Conservation (phyloP, 2,329 filamentous ascomycete genomes). For the Plenodomus biglobosus region DNA sequence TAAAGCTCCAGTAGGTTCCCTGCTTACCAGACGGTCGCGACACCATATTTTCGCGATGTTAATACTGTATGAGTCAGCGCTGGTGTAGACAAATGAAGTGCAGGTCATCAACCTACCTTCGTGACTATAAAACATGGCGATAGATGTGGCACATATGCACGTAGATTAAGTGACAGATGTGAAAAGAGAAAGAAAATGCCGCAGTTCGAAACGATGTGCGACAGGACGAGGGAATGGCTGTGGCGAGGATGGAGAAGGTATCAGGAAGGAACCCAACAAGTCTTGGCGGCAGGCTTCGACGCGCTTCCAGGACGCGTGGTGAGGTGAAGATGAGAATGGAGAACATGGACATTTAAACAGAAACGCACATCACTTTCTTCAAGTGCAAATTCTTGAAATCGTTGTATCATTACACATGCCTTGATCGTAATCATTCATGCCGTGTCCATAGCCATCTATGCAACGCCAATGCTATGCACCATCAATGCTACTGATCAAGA, state of each 20-base stretch:
- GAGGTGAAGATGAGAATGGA: conserved; percentile 18
- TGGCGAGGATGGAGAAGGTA: background rate
- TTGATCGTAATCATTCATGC: conserved; percentile 7
- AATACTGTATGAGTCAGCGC: conserved; percentile 59
- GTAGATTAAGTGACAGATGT: conserved; percentile 1
- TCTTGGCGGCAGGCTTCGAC: conserved; percentile 20
- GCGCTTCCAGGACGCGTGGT: conserved; percentile 18
- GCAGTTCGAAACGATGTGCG: conserved; percentile 1
- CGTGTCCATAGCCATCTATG: conserved; percentile 28
- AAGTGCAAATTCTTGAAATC: conserved; percentile 17
- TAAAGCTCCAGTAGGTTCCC: background rate
- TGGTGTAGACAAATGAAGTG: conserved; percentile 1
- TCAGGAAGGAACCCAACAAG: conserved; percentile 1
- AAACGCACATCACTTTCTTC: conserved; percentile 4
- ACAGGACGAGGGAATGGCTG: background rate
- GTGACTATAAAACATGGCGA: conserved; percentile 89
- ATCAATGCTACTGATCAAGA: conserved; percentile 6
- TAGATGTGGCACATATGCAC: conserved; percentile 18
- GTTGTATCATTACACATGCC: conserved; percentile 21
- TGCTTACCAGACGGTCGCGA: conserved; percentile 87
- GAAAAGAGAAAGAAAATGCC: conserved; percentile 4
- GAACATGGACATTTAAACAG: conserved; percentile 1
- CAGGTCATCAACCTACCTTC: conserved; percentile 65
- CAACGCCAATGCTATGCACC: conserved; percentile 33
- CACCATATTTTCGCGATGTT: conserved; percentile 82